These are phyloP conservation scores for Entomophthora muscae DNA, from an alignment of 371 early-diverging fungal genomes.

Conservation along the genomic window DNA sequence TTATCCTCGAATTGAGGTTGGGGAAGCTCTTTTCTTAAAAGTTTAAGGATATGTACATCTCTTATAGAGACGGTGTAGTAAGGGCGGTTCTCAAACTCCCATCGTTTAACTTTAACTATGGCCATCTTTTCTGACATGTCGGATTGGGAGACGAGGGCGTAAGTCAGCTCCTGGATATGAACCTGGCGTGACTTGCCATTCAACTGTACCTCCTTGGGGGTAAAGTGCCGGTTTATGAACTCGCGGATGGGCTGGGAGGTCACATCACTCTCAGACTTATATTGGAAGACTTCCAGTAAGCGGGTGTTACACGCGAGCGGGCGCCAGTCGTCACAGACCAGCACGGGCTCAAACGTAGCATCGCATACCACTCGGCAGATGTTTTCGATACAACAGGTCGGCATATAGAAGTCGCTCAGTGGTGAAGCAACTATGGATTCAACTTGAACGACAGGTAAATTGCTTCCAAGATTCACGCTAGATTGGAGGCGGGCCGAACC, in stretches of 20 bases:
- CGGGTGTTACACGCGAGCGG: conserved; percentile 5
- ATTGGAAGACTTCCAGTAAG: conserved; percentile 7
- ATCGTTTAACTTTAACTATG: conserved; percentile 6
- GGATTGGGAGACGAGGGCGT: conserved; percentile 4
- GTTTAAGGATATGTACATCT: neutral
- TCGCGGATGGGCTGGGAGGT: conserved; percentile 5
- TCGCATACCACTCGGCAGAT: conserved; percentile 9
- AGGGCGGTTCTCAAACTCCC: conserved; percentile 4
- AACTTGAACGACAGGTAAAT: too few species aligned
- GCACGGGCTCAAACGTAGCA: conserved; percentile 6
- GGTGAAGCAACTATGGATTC: too few species aligned
- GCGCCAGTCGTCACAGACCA: conserved; percentile 8
- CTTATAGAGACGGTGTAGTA: conserved; percentile 5
- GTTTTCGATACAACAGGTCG: conserved; percentile 8
- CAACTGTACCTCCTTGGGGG: conserved; percentile 4
- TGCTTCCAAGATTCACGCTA: too few species aligned
- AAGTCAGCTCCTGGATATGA: conserved; percentile 3
- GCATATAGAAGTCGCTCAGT: too few species aligned
- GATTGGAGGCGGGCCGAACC: too few species aligned
- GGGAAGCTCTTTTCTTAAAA: neutral
- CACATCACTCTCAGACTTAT: conserved; percentile 1
- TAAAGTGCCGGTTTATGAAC: conserved; percentile 5
- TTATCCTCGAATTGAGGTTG: neutral
- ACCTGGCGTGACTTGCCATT: conserved; percentile 5
- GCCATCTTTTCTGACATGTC: conserved; percentile 9